These are phyloP conservation scores for Pythium insidiosum DNA, from an alignment of 352 stramenopile species.

Conservation along the genomic window DNA sequence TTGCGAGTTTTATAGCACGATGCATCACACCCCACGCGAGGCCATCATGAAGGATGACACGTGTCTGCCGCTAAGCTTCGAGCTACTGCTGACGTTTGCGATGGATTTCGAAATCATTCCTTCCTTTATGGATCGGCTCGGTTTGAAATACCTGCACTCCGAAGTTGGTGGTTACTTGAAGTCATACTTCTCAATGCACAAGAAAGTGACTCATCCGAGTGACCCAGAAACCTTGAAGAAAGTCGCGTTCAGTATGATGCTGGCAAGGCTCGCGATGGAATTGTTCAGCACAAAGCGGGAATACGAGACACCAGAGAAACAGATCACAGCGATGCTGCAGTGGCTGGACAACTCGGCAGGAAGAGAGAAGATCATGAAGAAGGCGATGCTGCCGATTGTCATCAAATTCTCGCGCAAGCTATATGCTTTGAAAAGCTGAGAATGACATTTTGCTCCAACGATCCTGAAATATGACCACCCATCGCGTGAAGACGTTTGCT, in stretches of 20 bases:
- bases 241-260: slow-evolving; percentile 51
- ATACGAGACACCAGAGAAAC: slow-evolving; percentile 64
- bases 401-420: slow-evolving; percentile 72
- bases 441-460: neutral
- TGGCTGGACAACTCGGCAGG: slow-evolving; percentile 71
- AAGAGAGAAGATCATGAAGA: slow-evolving; percentile 61
- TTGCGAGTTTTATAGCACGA: slow-evolving; percentile 64
- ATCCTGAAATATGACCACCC: no score
- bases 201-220: slow-evolving; percentile 35
- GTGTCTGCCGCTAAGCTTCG: slow-evolving; percentile 42
- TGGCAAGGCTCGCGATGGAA: slow-evolving; percentile 61
- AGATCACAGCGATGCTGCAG: slow-evolving; percentile 64
- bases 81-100: slow-evolving; percentile 58
- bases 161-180: slow-evolving; percentile 56
- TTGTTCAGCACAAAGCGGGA: slow-evolving; percentile 49
- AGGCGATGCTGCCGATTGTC: slow-evolving; percentile 48
- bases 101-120: slow-evolving; percentile 79
- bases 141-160: slow-evolving; percentile 59
- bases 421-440: slow-evolving; percentile 20
- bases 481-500: no score
- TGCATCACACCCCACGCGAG: slow-evolving; percentile 25
- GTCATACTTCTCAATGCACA: slow-evolving; percentile 45
- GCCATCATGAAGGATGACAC: slow-evolving; percentile 32
- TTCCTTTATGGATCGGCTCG: slow-evolving; percentile 73
- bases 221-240: slow-evolving; percentile 69